Conservation (phyloP, 352 stramenopile genomes). For the Phytophthora kernoviae region DNA sequence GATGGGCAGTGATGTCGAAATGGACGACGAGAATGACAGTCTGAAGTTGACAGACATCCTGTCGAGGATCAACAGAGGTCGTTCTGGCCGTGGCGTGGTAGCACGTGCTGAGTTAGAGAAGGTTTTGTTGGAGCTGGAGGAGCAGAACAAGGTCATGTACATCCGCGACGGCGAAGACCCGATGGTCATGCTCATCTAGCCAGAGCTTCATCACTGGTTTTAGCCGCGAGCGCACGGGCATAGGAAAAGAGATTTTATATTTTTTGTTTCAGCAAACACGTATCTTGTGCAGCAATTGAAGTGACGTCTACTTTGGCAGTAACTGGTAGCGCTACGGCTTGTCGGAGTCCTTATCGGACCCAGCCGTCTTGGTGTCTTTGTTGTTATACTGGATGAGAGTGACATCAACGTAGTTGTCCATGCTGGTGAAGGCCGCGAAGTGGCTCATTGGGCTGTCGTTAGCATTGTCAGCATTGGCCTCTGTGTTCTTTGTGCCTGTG, state of each 20-base stretch:
- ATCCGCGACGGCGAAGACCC: slow-evolving; percentile 81
- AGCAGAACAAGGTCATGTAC: slow-evolving; percentile 92
- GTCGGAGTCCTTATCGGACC: slow-evolving; percentile 7
- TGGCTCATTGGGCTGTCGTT: slow-evolving; percentile 45
- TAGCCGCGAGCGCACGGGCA: background rate
- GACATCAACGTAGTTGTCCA: slow-evolving; percentile 75
- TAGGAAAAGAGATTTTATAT: slow-evolving; percentile 35
- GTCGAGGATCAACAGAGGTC: slow-evolving; percentile 53
- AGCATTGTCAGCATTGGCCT: slow-evolving; percentile 1
- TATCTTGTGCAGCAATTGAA: slow-evolving; percentile 25
- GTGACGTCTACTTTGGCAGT: no score
- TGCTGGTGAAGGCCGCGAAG: slow-evolving; percentile 65
- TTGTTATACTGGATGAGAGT: slow-evolving; percentile 76
- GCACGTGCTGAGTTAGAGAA: slow-evolving; percentile 64
- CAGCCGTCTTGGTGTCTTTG: background rate
- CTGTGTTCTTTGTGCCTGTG: slow-evolving; percentile 1
- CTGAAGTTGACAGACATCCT: slow-evolving; percentile 68
- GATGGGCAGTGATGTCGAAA: slow-evolving; percentile 50
- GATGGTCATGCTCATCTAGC: slow-evolving; percentile 88
- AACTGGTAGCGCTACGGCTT: slow-evolving; percentile 8
- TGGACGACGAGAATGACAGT: slow-evolving; percentile 72
- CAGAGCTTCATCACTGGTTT: background rate
- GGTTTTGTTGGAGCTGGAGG: slow-evolving; percentile 75
- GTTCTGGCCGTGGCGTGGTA: slow-evolving; percentile 35
- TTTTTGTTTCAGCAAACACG: slow-evolving; percentile 36